Evolutionary conservation across 1,139 yeast species (phyloP).

Genomic region (Nakaseomyces sp.): DNA sequence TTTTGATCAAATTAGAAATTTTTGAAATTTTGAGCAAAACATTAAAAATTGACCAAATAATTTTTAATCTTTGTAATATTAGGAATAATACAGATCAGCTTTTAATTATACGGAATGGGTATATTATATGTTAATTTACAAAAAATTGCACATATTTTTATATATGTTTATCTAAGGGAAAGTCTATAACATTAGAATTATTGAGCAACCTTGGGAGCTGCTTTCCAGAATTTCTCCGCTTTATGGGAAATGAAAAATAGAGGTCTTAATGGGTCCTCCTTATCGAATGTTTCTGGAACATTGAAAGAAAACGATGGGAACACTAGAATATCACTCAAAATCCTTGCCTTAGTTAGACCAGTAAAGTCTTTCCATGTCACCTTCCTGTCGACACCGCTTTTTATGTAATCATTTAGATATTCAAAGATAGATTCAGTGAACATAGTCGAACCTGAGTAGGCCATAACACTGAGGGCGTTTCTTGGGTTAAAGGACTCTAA

Average conservation of each 20-base stretch:
- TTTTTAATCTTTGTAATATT: not conserved
- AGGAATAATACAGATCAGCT: not conserved
- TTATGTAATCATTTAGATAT: constrained; percentile 48
- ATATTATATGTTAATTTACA: not conserved
- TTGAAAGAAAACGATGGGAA: constrained; percentile 73
- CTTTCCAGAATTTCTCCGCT: constrained; percentile 29
- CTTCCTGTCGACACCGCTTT: constrained; percentile 37
- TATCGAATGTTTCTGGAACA: constrained; percentile 22
- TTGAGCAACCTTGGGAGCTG: constrained; percentile 22
- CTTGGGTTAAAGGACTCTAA: constrained; percentile 34
- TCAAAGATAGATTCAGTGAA: constrained; percentile 65
- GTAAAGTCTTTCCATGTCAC: constrained; percentile 60
- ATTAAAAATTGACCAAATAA: too few relatives aligned
- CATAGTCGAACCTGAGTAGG: constrained; percentile 78
- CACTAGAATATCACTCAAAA: constrained; percentile 71
- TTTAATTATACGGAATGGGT: not conserved
- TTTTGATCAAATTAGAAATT: too few relatives aligned
- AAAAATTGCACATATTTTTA: not conserved
- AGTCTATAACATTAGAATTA: not conserved
- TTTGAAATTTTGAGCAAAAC: too few relatives aligned
- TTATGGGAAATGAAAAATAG: constrained; percentile 26
- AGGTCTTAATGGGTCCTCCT: constrained; percentile 21
- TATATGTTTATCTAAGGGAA: not conserved
- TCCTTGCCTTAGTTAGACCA: constrained; percentile 52
- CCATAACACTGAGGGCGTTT: constrained; percentile 49